A percentile compares a stretch with the other conserved stretches of the same genome.
Conservation (phyloP, 768 basidiomycete species). For the Tephrocybe sp. region DNA sequence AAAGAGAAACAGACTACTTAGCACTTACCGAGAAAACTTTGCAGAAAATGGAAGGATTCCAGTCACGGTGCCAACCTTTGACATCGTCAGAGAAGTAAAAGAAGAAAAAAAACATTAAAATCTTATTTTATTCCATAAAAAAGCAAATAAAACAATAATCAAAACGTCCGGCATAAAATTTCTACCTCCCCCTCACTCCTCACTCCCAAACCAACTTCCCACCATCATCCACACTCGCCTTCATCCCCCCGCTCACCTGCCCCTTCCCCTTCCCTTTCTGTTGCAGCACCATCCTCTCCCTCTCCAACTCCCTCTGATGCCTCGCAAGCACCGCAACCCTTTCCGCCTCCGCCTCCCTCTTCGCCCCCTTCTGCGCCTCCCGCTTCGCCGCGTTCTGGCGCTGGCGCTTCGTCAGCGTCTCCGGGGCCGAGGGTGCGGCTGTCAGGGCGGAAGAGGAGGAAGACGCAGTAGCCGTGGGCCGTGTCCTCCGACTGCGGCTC, state of each 20-base stretch:
- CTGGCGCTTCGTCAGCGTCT: slow-evolving; percentile 63
- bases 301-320: slow-evolving; percentile 64
- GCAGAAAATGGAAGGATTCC: too few relatives aligned
- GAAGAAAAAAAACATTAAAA: too few relatives aligned
- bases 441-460: slow-evolving; percentile 2
- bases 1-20: too few relatives aligned
- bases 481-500: slow-evolving; percentile 45
- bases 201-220: slow-evolving; percentile 65
- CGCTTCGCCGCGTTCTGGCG: slow-evolving; percentile 65
- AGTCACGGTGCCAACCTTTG: too few relatives aligned
- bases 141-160: too few relatives aligned
- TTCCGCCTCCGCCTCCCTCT: slow-evolving; percentile 52
- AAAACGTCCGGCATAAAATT: too few relatives aligned
- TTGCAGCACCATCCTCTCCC: slow-evolving; percentile 45
- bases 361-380: slow-evolving; percentile 50
- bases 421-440: slow-evolving; percentile 29
- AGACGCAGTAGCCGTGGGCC: too few relatives aligned
- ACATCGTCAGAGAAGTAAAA: too few relatives aligned
- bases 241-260: slow-evolving; percentile 57
- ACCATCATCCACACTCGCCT: slow-evolving; percentile 52
- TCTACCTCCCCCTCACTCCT: background rate
- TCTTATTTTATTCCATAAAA: too few relatives aligned
- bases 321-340: slow-evolving; percentile 50
- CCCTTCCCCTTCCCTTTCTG: slow-evolving; percentile 28
- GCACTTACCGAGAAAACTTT: too few relatives aligned